These are phyloP conservation scores for Exophiala calicioides DNA, from an alignment of 2,329 filamentous ascomycete species.

Conservation along the genomic window DNA sequence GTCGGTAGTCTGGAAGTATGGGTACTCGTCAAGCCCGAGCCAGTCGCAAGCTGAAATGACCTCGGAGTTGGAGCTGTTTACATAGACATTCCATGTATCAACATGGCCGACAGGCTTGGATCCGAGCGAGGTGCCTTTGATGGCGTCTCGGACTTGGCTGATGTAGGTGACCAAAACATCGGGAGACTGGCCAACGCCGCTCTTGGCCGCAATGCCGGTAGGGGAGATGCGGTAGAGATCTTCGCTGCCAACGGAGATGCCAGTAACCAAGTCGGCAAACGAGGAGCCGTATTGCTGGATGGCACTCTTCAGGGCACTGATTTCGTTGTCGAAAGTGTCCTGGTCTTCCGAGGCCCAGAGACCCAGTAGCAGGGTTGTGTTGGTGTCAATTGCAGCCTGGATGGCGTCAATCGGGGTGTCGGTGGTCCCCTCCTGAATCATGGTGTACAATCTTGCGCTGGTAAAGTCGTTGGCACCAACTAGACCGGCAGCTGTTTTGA, in stretches of 20 bases:
- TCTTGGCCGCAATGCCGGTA: slow-evolving; percentile 61
- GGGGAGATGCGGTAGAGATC: slow-evolving; percentile 73
- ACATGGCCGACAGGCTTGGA: slow-evolving; percentile 59
- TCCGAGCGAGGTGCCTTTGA: slow-evolving; percentile 59
- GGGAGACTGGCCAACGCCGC: slow-evolving; percentile 64
- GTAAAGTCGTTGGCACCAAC: slow-evolving; percentile 37
- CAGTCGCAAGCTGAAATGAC: slow-evolving; percentile 66
- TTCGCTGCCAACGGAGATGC: slow-evolving; percentile 77
- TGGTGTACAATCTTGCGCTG: slow-evolving; percentile 54
- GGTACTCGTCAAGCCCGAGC: slow-evolving; percentile 61
- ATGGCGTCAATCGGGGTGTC: slow-evolving; percentile 67
- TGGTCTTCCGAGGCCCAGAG: slow-evolving; percentile 68
- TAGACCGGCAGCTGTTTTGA: slow-evolving; percentile 40
- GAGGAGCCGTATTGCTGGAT: slow-evolving; percentile 64
- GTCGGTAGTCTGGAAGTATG: slow-evolving; percentile 52
- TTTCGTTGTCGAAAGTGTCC: slow-evolving; percentile 65
- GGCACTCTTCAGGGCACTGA: slow-evolving; percentile 66
- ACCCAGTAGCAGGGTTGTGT: slow-evolving; percentile 73
- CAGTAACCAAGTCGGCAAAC: slow-evolving; percentile 67
- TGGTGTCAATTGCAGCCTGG: slow-evolving; percentile 72
- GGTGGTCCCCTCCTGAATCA: slow-evolving; percentile 59
- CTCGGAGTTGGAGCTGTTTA: slow-evolving; percentile 59
- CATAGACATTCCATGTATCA: slow-evolving; percentile 66
- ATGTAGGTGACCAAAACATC: slow-evolving; percentile 69
- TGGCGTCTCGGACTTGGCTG: slow-evolving; percentile 62